Percentiles rank a stretch among this genome's conserved stretches.
phyloP scores from a whole-genome alignment of 2,329 filamentous ascomycete species.

The Ceratocystis huliohia region DNA sequence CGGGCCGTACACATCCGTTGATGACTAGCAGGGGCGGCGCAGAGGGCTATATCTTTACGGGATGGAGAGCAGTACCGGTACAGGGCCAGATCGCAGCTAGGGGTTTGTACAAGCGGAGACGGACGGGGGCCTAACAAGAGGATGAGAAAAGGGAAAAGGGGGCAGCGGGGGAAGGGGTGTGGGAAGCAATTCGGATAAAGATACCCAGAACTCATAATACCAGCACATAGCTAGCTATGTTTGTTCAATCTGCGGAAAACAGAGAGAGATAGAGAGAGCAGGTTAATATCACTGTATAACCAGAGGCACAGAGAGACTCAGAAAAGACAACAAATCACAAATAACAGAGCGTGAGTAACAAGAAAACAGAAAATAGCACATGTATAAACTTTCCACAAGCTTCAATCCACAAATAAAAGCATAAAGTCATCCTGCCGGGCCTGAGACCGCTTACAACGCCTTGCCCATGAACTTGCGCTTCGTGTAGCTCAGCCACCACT shows the following conservation, averaged over 20 bases:
- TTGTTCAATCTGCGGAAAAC: neutral
- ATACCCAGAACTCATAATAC: conserved; percentile 9
- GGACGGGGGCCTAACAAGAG: conserved; percentile 31
- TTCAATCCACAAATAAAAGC: conserved; percentile 7
- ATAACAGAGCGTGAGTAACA: neutral
- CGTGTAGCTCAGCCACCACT: conserved; percentile 98
- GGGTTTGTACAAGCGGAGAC: conserved; percentile 64
- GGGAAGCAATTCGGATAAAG: neutral
- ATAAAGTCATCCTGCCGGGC: neutral
- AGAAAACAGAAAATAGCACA: neutral
- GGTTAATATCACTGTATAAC: neutral
- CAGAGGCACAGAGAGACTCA: neutral
- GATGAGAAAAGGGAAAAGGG: neutral
- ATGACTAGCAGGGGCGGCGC: conserved; percentile 84
- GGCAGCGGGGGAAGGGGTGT: neutral
- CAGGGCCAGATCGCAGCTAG: conserved; percentile 70
- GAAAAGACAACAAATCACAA: neutral
- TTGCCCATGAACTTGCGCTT: conserved; percentile 99
- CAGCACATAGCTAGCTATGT: conserved; percentile 1
- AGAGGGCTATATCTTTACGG: conserved; percentile 84
- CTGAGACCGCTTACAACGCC: conserved; percentile 44
- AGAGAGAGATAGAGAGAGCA: neutral
- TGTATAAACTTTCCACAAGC: neutral
- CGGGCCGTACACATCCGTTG: conserved; percentile 78
- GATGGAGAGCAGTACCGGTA: conserved; percentile 64